Conservation (phyloP, 192 early-diverging fungal genomes). For the Ambispora gerdemannii region DNA sequence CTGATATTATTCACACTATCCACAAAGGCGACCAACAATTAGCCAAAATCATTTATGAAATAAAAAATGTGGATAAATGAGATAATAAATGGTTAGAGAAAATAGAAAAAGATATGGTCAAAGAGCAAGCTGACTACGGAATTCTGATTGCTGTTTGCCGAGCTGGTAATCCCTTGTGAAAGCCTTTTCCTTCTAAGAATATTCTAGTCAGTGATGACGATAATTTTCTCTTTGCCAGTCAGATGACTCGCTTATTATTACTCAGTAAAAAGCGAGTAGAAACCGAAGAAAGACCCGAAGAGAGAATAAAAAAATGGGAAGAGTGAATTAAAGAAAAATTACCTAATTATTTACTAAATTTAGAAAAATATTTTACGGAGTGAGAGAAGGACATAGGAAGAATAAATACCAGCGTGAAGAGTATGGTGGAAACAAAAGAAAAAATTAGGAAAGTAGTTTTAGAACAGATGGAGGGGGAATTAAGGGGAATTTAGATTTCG, state of each 20-base stretch:
- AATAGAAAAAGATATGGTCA: constrained; percentile 10
- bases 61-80: constrained; percentile 1
- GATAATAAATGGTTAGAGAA: neutral
- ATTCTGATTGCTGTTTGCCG: neutral
- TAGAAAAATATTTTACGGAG: neutral
- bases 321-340: neutral
- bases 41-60: neutral
- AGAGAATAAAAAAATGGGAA: neutral
- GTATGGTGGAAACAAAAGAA: neutral
- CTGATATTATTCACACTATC: neutral
- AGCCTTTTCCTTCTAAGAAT: neutral
- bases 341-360: neutral
- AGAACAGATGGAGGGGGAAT: neutral
- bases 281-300: neutral
- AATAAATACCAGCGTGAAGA: neutral
- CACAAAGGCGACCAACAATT: neutral
- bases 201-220: neutral
- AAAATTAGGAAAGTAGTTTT: neutral
- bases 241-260: neutral
- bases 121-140: neutral
- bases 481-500: neutral
- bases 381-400: neutral
- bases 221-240: neutral
- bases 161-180: neutral
- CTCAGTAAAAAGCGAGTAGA: neutral